Conservation (phyloP, 2,329 filamentous ascomycete genomes). For the Furcasterigmium furcatum region DNA sequence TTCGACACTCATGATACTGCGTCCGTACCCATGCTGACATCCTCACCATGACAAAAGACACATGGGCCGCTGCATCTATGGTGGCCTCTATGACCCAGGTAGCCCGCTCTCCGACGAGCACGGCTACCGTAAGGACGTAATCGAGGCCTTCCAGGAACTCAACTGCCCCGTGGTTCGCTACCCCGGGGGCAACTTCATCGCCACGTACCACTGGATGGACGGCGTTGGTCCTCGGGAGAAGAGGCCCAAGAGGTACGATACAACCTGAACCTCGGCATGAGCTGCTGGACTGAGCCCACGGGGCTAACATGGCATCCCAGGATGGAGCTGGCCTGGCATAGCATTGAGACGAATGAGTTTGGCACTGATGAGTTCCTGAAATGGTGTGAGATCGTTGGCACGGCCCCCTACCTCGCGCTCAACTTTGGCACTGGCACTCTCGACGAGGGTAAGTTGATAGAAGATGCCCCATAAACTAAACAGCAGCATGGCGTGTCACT, state of each 20-base stretch:
- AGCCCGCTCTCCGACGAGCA: conserved; percentile 70
- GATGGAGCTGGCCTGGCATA: conserved; percentile 77
- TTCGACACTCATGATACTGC: neutral
- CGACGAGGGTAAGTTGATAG: conserved; percentile 23
- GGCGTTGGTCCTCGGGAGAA: conserved; percentile 72
- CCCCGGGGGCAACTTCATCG: conserved; percentile 80
- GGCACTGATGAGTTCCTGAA: conserved; percentile 85
- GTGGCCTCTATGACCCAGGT: conserved; percentile 77
- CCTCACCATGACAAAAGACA: conserved; percentile 49
- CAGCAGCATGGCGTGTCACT: too few species aligned
- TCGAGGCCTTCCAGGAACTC: conserved; percentile 69
- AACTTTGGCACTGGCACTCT: conserved; percentile 76
- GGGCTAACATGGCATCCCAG: conserved; percentile 26
- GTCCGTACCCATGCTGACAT: neutral
- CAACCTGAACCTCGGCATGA: conserved; percentile 8
- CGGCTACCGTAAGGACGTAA: conserved; percentile 77
- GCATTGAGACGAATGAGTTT: conserved; percentile 73
- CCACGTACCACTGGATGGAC: conserved; percentile 84
- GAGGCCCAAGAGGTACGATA: conserved; percentile 49
- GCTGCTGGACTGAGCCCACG: neutral
- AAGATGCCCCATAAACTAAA: neutral
- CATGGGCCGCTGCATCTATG: conserved; percentile 87
- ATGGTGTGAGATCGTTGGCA: conserved; percentile 70
- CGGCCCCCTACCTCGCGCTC: conserved; percentile 75
- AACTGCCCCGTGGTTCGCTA: conserved; percentile 76